Evolutionary conservation across 139 green algal species (phyloP).

Genomic region (Haematococcus sp.): DNA sequence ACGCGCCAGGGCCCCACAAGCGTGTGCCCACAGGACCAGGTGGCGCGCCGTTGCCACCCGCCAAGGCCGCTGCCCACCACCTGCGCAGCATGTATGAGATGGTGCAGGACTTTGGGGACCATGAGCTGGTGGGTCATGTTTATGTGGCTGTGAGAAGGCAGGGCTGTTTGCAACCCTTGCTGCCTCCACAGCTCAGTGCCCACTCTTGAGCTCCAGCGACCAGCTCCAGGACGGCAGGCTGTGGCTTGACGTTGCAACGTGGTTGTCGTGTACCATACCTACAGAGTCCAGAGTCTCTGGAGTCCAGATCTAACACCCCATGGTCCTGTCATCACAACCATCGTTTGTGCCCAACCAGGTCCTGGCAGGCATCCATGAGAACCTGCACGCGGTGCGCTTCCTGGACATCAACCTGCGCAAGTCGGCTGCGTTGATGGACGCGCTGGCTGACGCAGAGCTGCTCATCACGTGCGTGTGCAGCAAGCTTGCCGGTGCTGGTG

Average conservation of each 20-base stretch:
- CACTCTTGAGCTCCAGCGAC: no score
- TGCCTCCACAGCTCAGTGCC: no score
- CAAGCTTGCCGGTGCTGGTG: background rate
- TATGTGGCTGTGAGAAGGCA: background rate
- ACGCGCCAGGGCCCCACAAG: background rate
- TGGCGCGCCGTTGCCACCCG: background rate
- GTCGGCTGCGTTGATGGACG: constrained; percentile 41
- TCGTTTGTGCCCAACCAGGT: no score
- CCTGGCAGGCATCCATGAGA: constrained; percentile 63
- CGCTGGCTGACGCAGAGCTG: constrained; percentile 57
- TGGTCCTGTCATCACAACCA: no score
- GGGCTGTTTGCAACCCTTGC: no score
- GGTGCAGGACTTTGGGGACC: constrained; percentile 72
- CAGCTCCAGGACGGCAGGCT: no score
- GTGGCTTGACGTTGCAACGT: no score
- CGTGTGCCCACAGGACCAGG: no score
- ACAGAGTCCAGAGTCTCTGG: no score
- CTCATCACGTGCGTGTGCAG: constrained; percentile 41
- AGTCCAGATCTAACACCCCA: no score
- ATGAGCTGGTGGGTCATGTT: constrained; percentile 63
- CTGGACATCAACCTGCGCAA: constrained; percentile 66
- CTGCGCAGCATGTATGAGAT: constrained; percentile 4
- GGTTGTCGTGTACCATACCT: no score
- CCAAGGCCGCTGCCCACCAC: background rate
- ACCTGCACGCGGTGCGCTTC: constrained; percentile 49